Conservation (phyloP, 352 stramenopile species). For the Phytophthora meadii region DNA sequence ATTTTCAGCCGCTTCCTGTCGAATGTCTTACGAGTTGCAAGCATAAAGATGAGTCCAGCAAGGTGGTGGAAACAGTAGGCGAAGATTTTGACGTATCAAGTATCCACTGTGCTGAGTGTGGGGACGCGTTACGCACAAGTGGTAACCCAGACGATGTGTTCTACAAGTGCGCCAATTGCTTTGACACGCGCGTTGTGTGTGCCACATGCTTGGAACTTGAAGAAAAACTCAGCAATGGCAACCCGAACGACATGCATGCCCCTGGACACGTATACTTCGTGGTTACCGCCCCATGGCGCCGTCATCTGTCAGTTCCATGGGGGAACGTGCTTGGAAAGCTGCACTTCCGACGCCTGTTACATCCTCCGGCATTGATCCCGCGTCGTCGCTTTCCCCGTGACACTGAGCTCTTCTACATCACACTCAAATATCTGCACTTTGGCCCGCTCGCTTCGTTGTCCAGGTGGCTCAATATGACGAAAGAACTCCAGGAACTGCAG, state of each 20-base stretch:
- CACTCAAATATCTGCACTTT: slow-evolving; percentile 71
- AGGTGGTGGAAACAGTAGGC: slow-evolving; percentile 4
- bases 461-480: slow-evolving; percentile 54
- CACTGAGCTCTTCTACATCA: slow-evolving; percentile 73
- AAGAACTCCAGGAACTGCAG: slow-evolving; percentile 69
- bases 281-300: slow-evolving; percentile 53
- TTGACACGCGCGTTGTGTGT: slow-evolving; percentile 60
- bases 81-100: slow-evolving; percentile 9
- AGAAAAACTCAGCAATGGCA: slow-evolving; percentile 45
- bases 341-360: slow-evolving; percentile 49
- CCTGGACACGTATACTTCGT: slow-evolving; percentile 77
- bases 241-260: slow-evolving; percentile 61
- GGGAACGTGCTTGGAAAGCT: slow-evolving; percentile 28
- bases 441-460: slow-evolving; percentile 67
- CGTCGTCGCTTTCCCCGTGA: slow-evolving; percentile 55
- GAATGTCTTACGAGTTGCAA: slow-evolving; percentile 37
- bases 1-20: slow-evolving; percentile 51
- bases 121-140: slow-evolving; percentile 26
- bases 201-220: slow-evolving; percentile 52
- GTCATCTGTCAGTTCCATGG: slow-evolving; percentile 35
- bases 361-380: slow-evolving; percentile 63
- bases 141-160: slow-evolving; percentile 41
- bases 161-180: slow-evolving; percentile 74
- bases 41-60: slow-evolving; percentile 8
- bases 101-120: slow-evolving; percentile 42